Percentiles rank a stretch among this genome's conserved stretches.
phyloP scores from a whole-genome alignment of 208 protist genomes.

The Porcisia hertigi region DNA sequence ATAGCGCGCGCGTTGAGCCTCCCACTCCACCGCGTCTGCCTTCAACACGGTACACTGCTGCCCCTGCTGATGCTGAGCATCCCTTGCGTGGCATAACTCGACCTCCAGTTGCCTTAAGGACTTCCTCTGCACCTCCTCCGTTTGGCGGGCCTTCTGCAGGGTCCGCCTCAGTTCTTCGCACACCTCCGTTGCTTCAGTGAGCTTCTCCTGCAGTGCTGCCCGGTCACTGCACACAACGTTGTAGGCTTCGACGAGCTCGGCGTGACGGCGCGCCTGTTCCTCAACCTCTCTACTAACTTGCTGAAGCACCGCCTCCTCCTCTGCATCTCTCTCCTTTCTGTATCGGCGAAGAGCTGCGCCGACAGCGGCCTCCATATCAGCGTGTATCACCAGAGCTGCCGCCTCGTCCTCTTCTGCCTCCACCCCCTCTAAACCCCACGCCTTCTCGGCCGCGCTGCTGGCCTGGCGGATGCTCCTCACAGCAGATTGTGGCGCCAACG shows the following conservation, averaged over 20 bases:
- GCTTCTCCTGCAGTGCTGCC: constrained; percentile 27
- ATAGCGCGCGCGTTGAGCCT: constrained; percentile 5
- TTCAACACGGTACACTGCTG: constrained; percentile 6
- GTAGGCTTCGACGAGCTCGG: constrained; percentile 37
- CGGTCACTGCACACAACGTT: constrained; percentile 20
- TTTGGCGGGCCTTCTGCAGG: constrained; percentile 33
- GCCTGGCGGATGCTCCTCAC: neutral
- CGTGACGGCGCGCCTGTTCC: constrained; percentile 47
- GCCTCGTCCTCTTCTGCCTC: neutral
- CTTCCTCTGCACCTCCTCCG: constrained; percentile 41
- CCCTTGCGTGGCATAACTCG: constrained; percentile 56
- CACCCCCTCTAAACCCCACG: neutral
- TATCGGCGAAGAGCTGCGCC: constrained; percentile 48
- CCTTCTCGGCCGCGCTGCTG: neutral
- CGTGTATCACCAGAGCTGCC: constrained; percentile 38
- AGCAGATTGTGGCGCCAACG: neutral
- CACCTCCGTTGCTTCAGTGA: constrained; percentile 24
- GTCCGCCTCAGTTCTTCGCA: constrained; percentile 33
- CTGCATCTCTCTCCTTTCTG: constrained; percentile 61
- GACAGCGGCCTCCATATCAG: constrained; percentile 39
- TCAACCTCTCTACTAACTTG: constrained; percentile 73
- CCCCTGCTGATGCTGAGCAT: constrained; percentile 35
- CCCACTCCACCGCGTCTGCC: constrained; percentile 15
- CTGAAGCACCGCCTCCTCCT: constrained; percentile 69
- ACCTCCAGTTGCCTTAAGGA: constrained; percentile 40